A percentile compares a stretch with the other conserved stretches of the same genome.
These are phyloP conservation scores for Moniliophthora roreri DNA, from an alignment of 1,284 basidiomycete genomes.

Conservation along the genomic window DNA sequence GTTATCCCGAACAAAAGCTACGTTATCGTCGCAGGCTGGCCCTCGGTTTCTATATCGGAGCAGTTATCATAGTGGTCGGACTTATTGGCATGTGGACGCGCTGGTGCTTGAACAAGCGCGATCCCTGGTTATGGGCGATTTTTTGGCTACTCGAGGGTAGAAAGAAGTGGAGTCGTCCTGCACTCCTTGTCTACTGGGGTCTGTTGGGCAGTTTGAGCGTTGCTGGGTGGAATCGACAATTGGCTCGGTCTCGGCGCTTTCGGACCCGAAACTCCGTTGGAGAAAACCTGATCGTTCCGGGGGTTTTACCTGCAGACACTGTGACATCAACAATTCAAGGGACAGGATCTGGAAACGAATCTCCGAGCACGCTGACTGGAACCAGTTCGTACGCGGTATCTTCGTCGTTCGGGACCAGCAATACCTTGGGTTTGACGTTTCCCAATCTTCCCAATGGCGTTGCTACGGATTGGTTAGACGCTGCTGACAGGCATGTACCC, in stretches of 20 bases:
- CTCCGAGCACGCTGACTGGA: background rate
- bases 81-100: conserved; percentile 92
- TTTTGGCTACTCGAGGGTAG: conserved; percentile 76
- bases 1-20: conserved; percentile 86
- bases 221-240: conserved; percentile 89
- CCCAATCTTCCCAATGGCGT: conserved; percentile 56
- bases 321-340: background rate
- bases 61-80: conserved; percentile 77
- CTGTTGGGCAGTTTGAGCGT: conserved; percentile 80
- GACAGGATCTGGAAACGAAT: conserved; percentile 8
- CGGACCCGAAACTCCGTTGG: conserved; percentile 43
- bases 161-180: conserved; percentile 81
- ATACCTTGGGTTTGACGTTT: conserved; percentile 43
- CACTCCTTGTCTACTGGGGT: conserved; percentile 86
- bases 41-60: conserved; percentile 81
- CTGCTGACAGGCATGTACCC: conserved; percentile 86
- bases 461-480: conserved; percentile 83
- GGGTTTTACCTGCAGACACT: conserved; percentile 9
- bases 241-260: conserved; percentile 74
- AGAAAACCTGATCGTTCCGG: conserved; percentile 33
- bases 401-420: conserved; percentile 11
- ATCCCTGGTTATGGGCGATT: conserved; percentile 90
- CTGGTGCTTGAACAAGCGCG: conserved; percentile 82
- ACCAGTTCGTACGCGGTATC: conserved; percentile 2
- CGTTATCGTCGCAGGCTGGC: conserved; percentile 85